These are phyloP conservation scores for Rhamnella rubrinervis DNA, from an alignment of 331 rosid genomes.

Conservation along the genomic window DNA sequence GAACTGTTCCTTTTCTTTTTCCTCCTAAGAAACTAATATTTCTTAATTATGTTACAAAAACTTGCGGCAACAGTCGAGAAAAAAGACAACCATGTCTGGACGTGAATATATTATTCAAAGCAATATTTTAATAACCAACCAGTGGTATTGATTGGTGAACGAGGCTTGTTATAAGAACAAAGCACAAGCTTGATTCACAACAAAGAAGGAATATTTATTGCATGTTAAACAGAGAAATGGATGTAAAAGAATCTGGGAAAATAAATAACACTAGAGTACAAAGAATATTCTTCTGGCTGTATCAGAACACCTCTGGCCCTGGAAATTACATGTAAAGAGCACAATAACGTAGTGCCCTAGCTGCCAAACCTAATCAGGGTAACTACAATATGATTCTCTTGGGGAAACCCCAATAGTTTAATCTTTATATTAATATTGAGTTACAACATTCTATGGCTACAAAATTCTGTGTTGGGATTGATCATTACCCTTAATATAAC, in stretches of 20 bases:
- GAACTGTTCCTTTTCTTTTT: background rate
- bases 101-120: too few relatives aligned
- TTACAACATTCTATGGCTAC: constrained; percentile 32
- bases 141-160: too few relatives aligned
- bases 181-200: too few relatives aligned
- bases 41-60: too few relatives aligned
- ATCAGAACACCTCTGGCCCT: constrained; percentile 11
- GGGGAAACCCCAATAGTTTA: constrained; percentile 1
- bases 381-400: constrained; percentile 18
- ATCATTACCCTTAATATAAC: constrained; percentile 26
- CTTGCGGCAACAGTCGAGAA: too few relatives aligned
- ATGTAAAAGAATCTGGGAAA: constrained; percentile 33
- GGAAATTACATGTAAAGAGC: constrained; percentile 8
- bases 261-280: constrained; percentile 25
- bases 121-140: too few relatives aligned
- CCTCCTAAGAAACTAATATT: background rate
- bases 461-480: constrained; percentile 20
- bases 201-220: background rate
- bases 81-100: too few relatives aligned
- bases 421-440: constrained; percentile 19
- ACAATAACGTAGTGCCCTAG: constrained; percentile 19
- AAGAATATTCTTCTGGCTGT: constrained; percentile 28
- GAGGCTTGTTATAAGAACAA: too few relatives aligned
- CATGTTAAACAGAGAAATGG: background rate
- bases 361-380: constrained; percentile 24